Conservation (phyloP, 169 alveolate genomes). For the Eimeria praecox region DNA sequence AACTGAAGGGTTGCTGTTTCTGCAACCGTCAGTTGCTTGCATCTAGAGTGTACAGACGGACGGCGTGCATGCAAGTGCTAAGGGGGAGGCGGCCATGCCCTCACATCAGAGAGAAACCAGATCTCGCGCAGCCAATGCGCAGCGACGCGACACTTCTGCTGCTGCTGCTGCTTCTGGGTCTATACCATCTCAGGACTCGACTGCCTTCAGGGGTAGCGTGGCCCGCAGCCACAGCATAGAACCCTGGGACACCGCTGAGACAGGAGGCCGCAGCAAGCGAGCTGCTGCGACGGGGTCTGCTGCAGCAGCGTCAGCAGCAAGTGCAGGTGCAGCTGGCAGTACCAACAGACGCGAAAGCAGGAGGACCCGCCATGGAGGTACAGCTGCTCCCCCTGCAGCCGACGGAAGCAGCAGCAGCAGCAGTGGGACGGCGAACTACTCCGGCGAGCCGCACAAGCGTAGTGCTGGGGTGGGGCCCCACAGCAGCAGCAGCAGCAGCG, state of each 20-base stretch:
- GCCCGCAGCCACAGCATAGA: conserved; percentile 68
- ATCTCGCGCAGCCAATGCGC: conserved; percentile 70
- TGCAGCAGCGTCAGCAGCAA: conserved; percentile 39
- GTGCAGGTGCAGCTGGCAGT: conserved; percentile 46
- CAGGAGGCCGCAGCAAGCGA: conserved; percentile 51
- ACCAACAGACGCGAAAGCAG: conserved; percentile 53
- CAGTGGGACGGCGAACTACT: conserved; percentile 9
- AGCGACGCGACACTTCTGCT: conserved; percentile 45
- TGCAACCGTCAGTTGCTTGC: conserved; percentile 76
- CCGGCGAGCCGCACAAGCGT: conserved; percentile 26
- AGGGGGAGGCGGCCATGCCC: conserved; percentile 72
- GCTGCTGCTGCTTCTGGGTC: conserved; percentile 12
- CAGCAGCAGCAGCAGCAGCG: conserved; percentile 26
- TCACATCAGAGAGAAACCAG: conserved; percentile 54
- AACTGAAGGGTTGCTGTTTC: conserved; percentile 62
- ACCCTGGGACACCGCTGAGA: conserved; percentile 64
- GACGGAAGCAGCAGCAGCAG: conserved; percentile 68
- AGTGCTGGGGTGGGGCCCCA: conserved; percentile 20
- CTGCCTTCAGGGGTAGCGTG: conserved; percentile 61
- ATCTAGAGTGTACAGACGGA: conserved; percentile 34
- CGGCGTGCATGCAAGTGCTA: conserved; percentile 29
- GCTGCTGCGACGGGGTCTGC: conserved; percentile 36
- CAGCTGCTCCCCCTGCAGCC: neutral
- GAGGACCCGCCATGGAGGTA: conserved; percentile 26
- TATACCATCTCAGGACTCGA: neutral